A percentile compares a stretch with the other conserved stretches of the same genome.
These are phyloP conservation scores for Arabidopsis thaliana DNA, from an alignment of 345 rosid species.

Conservation along the genomic window DNA sequence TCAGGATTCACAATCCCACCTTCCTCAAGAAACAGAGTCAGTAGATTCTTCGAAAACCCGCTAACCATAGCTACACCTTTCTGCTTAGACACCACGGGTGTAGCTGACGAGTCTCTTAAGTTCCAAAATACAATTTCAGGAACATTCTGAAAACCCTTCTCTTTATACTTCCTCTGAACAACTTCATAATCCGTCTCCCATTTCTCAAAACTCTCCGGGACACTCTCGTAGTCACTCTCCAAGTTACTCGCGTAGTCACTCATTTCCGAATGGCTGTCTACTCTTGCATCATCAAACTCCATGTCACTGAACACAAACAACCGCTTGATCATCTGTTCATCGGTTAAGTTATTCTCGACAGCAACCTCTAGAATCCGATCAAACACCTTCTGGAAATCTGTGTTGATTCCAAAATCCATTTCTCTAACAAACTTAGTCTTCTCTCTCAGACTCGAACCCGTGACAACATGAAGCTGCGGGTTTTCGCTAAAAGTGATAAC, in stretches of 20 bases:
- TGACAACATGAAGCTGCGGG: not conserved
- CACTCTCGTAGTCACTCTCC: not conserved
- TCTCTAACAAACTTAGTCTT: not conserved
- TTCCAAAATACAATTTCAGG: conserved; percentile 60
- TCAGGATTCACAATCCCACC: conserved; percentile 47
- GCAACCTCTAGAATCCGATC: not conserved
- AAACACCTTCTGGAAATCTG: not conserved
- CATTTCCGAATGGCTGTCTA: not conserved
- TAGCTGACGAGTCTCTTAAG: conserved; percentile 37
- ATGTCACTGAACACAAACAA: conserved; percentile 1
- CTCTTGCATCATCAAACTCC: not conserved
- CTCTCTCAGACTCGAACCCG: not conserved
- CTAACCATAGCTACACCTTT: conserved; percentile 53
- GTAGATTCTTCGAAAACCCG: conserved; percentile 52
- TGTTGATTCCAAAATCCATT: conserved; percentile 1
- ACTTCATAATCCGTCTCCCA: conserved; percentile 2
- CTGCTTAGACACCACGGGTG: conserved; percentile 41
- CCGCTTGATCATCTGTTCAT: not conserved
- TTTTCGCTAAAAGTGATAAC: not conserved
- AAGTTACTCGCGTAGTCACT: not conserved
- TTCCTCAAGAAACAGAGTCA: conserved; percentile 48
- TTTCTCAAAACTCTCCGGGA: not conserved
- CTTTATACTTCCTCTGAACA: conserved; percentile 1
- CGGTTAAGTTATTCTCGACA: not conserved
- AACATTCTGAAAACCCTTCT: conserved; percentile 51